These are phyloP conservation scores for Podospora appendiculata DNA, from an alignment of 495 filamentous ascomycete species.

Conservation along the genomic window DNA sequence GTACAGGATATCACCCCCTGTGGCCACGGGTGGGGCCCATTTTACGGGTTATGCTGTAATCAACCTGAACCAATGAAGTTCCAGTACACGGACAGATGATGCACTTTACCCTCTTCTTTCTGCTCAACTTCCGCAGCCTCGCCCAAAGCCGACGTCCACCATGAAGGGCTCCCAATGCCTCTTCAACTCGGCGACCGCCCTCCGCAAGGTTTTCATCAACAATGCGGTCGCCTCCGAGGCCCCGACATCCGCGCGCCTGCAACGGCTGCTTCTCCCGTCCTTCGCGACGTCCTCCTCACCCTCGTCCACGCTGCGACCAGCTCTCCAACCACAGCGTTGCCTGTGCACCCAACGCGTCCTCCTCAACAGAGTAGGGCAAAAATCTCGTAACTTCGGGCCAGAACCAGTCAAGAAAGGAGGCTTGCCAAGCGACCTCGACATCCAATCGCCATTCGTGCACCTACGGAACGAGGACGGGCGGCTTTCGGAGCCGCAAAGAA, in stretches of 20 bases:
- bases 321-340: background rate
- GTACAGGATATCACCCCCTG: no score
- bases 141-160: background rate
- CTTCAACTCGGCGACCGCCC: slow-evolving; percentile 31
- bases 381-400: background rate
- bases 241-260: slow-evolving; percentile 1
- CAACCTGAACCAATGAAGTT: no score
- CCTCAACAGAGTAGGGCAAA: background rate
- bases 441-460: slow-evolving; percentile 42
- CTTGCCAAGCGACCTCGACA: slow-evolving; percentile 44
- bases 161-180: slow-evolving; percentile 29
- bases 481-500: slow-evolving; percentile 38
- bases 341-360: slow-evolving; percentile 5
- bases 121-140: no score
- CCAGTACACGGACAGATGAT: no score
- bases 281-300: no score
- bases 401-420: background rate
- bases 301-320: background rate
- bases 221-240: slow-evolving; percentile 5
- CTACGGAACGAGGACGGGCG: slow-evolving; percentile 44
- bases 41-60: no score
- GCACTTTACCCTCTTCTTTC: no score
- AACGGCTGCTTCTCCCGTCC: slow-evolving; percentile 10
- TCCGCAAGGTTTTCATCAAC: slow-evolving; percentile 31
- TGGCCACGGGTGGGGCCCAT: no score